These are phyloP conservation scores for Colletotrichum tamarilloi DNA, from an alignment of 2,329 filamentous ascomycete genomes.

Conservation along the genomic window DNA sequence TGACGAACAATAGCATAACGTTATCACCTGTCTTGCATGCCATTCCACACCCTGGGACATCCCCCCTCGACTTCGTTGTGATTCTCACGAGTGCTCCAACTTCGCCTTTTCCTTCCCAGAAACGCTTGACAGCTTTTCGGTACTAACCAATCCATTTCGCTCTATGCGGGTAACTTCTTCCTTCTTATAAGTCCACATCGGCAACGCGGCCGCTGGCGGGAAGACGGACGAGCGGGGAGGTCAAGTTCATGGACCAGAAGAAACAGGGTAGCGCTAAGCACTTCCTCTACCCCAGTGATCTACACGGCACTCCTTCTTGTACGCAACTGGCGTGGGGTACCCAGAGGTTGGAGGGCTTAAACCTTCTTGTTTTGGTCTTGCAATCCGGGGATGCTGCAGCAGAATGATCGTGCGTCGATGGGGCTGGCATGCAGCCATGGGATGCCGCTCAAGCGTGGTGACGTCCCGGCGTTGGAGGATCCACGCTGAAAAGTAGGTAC, in stretches of 20 bases:
- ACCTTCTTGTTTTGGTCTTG: neutral
- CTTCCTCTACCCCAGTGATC: neutral
- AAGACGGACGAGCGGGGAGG: neutral
- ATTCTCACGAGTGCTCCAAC: neutral
- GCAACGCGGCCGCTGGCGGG: neutral
- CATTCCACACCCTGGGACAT: neutral
- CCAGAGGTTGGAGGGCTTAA: neutral
- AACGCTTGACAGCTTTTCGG: neutral
- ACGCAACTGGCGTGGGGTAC: neutral
- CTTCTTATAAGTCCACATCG: neutral
- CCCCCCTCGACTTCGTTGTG: neutral
- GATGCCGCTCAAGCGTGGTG: constrained; percentile 7
- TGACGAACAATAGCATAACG: neutral
- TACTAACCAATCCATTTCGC: neutral
- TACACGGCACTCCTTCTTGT: neutral
- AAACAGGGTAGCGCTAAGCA: neutral
- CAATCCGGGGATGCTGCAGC: neutral
- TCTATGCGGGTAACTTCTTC: neutral
- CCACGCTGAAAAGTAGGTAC: neutral
- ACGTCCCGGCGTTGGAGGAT: constrained; percentile 10
- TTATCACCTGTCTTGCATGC: neutral
- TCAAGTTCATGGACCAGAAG: neutral
- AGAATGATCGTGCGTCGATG: neutral
- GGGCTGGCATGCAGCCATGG: neutral
- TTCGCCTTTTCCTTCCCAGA: neutral